These are phyloP conservation scores for Drechslerella dactyloides DNA, from an alignment of 2,329 filamentous ascomycete genomes.

Conservation along the genomic window DNA sequence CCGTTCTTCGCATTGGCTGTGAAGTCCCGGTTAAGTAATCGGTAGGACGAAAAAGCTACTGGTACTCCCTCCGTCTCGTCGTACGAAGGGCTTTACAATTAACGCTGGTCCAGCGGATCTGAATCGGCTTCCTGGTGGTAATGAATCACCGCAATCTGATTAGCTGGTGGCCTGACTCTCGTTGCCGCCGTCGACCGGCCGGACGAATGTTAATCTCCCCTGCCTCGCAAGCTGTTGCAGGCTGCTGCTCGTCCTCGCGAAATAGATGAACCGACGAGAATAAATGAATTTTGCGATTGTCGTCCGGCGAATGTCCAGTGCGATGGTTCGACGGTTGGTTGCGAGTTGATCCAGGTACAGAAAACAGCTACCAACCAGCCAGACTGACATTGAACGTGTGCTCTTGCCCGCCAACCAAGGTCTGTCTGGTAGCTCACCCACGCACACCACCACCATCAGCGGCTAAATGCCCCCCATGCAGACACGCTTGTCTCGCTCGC, in stretches of 20 bases:
- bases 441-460: too few species aligned
- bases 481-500: not conserved
- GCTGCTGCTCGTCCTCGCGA: not conserved
- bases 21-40: not conserved
- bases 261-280: conserved; percentile 4
- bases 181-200: conserved; percentile 23
- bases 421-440: too few species aligned
- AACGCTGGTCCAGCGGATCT: not conserved
- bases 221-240: not conserved
- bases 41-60: conserved; percentile 4
- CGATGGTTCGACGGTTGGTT: conserved; percentile 12
- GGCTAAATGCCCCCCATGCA: too few species aligned
- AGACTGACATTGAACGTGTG: conserved; percentile 14
- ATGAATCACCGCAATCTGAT: conserved; percentile 19
- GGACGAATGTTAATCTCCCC: not conserved
- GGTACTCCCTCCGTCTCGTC: too few species aligned
- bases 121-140: not conserved
- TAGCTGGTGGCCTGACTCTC: conserved; percentile 22
- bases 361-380: conserved; percentile 33
- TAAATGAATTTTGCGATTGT: not conserved
- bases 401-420: conserved; percentile 8
- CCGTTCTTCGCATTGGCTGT: conserved; percentile 6
- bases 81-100: conserved; percentile 1
- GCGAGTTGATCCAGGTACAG: conserved; percentile 39
- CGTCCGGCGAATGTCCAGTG: not conserved